Evolutionary conservation across 169 alveolate species (phyloP), one percentile per base, ranked within the genome.

Genomic region (Eimeria acervulina): DNA sequence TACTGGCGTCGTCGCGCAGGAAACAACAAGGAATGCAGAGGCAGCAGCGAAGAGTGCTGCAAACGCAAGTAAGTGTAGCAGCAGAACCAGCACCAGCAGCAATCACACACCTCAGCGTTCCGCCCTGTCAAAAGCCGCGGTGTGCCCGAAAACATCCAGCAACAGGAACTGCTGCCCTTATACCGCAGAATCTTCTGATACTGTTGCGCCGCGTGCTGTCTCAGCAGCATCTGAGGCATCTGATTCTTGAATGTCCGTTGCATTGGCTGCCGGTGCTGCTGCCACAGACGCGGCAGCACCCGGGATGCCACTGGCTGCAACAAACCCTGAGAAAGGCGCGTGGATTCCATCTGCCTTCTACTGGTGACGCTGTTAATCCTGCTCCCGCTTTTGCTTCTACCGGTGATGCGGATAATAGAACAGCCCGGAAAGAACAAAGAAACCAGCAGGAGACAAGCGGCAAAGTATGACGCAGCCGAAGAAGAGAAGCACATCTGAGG

Each of bases 221-320:
- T 70, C 72, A 47, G 90, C 72, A 81, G 90, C 70, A 38, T 23
- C 61, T 40, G 87, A 38, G 8, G n/a, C n/a, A n/a, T n/a, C n/a
- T n/a, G n/a, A n/a, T 74, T 66, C 66, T 23, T 66, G 36, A 66
- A n/a, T 66, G 36, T 21, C 17, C n/a, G 19, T 21, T 59, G 21
- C 28, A 59, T 19, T 21, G 68, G 38, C 59, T 84, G 74, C 76
- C 44, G 93, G 59, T 88, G 85, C 85, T 40, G 70, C 84, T 7
- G 94, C 84, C 44, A 12, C 59, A 88, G 68, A 26, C 51, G 68
- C 21, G 42, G 84, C 84, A 36, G 26, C 52, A 26, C n/a, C 42
- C 63, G 26, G 40, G 85, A 26, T 3, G 33, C 68, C 70, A 40
- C 33, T 28, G 61, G 66, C 85, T 28, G 44, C 84, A 63, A 68